A percentile compares a stretch with the other conserved stretches of the same genome.
phyloP scores from a whole-genome alignment of 2,329 filamentous ascomycete species.

The Fusarium ambrosium region DNA sequence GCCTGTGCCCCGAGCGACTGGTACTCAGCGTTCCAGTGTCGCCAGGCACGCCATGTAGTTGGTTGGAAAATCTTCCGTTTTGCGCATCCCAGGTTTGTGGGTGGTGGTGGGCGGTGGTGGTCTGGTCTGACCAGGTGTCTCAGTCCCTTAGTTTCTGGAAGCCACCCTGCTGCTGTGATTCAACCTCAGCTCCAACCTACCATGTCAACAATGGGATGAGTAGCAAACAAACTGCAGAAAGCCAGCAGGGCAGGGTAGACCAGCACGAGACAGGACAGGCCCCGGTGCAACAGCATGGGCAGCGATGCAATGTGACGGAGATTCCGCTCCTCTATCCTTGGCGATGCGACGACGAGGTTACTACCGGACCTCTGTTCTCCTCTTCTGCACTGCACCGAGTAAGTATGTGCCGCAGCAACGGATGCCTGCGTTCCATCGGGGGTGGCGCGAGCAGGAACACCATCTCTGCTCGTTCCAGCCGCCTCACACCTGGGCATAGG shows the following conservation, averaged over 20 bases:
- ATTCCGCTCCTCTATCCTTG: constrained; percentile 14
- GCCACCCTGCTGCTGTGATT: constrained; percentile 21
- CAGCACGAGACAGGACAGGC: not conserved
- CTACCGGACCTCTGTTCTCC: not conserved
- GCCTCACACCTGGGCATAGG: constrained; percentile 3
- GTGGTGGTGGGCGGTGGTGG: not conserved
- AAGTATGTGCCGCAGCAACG: constrained; percentile 10
- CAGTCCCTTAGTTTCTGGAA: constrained; percentile 41
- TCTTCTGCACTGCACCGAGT: constrained; percentile 3
- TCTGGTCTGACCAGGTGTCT: constrained; percentile 36
- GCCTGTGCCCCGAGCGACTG: constrained; percentile 25
- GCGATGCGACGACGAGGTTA: constrained; percentile 16
- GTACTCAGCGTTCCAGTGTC: constrained; percentile 17
- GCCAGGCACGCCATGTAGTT: constrained; percentile 39
- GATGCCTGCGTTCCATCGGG: constrained; percentile 2
- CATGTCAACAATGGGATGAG: constrained; percentile 13
- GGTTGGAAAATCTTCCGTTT: constrained; percentile 30
- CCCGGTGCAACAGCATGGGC: constrained; percentile 8
- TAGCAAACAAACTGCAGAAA: not conserved
- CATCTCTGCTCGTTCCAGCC: constrained; percentile 2
- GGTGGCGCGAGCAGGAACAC: constrained; percentile 21
- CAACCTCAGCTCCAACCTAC: constrained; percentile 23
- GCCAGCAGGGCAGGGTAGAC: constrained; percentile 9
- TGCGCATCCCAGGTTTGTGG: constrained; percentile 30
- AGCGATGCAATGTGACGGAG: constrained; percentile 11